Evolutionary conservation across 2,329 filamentous ascomycete species (phyloP), one percentile per base, ranked within the genome.

Genomic region (Grosmannia huntii): DNA sequence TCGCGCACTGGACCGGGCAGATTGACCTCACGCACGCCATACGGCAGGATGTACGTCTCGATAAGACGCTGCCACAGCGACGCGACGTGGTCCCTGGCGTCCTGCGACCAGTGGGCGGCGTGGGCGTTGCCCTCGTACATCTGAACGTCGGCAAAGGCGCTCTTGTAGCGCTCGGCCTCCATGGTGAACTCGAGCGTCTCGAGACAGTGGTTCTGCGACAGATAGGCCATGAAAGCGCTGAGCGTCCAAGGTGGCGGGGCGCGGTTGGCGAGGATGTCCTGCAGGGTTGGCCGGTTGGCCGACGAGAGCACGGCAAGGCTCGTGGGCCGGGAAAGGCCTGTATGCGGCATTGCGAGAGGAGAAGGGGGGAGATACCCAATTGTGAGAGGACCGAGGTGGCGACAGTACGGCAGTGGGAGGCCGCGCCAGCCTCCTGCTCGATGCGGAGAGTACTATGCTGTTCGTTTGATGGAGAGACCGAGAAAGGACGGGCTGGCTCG

Each of bases 161-260:
- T 73, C 56, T 83, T 81, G 69, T 97, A 99, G 61, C 90, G 82
- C 59, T 90, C 87, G 25, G 92, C 88, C 69, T 96, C 94, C 78
- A 96, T 86, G 48, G 91, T 96, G 71, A 99, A 99, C 69, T 97
- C 94, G 46, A 99, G 77, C 1, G 91, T 96, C 72, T 99, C 94
- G 63, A 97, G 76, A 69, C 94, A 99, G 72, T 97, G 92, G 67
- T 97, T 97, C 68, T 95, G 91, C 1, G 92, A 96, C 4, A 97
- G 80, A 67, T 95, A 97, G 58, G 91, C 91, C 83, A 94, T 97
- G 72, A 97, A 97, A 36, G 92, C 92, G 60, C 84, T 85, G 10
- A 96, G 77, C 0, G 91, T 96, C 80, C 90, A 97, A 64, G 94
- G 94, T 48, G 90, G 85, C 10, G 89, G 84, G 41, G 94, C 89